Percentiles rank a stretch among this genome's conserved stretches.
These are phyloP conservation scores for Trypanosoma scelopori DNA, from an alignment of 208 protist species.

Conservation along the genomic window DNA sequence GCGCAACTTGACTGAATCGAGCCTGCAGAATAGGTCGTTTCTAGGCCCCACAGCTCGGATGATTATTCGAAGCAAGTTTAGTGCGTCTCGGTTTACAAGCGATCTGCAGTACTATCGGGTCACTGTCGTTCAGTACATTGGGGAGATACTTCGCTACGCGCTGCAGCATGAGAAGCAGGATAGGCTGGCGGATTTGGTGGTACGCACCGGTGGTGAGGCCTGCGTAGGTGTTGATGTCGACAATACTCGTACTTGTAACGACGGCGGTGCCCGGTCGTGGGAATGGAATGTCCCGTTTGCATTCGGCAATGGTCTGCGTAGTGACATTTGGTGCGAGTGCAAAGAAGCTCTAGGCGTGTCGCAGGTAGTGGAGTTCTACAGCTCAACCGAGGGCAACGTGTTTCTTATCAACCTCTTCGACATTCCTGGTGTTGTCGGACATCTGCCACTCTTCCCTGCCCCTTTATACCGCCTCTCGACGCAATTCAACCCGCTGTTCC, in stretches of 20 bases:
- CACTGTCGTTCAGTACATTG: slow-evolving; percentile 91
- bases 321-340: slow-evolving; percentile 84
- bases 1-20: neutral
- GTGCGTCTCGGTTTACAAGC: slow-evolving; percentile 51
- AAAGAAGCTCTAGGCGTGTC: slow-evolving; percentile 46
- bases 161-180: slow-evolving; percentile 39
- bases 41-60: slow-evolving; percentile 43
- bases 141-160: slow-evolving; percentile 87
- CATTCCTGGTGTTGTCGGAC: slow-evolving; percentile 49
- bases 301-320: slow-evolving; percentile 87
- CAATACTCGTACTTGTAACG: neutral
- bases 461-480: slow-evolving; percentile 33
- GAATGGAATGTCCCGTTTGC: slow-evolving; percentile 71
- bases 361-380: slow-evolving; percentile 86
- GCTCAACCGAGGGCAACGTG: slow-evolving; percentile 81
- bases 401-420: slow-evolving; percentile 66
- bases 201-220: neutral
- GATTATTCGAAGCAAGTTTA: slow-evolving; percentile 75
- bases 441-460: slow-evolving; percentile 48
- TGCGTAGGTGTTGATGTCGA: neutral
- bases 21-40: neutral
- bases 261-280: neutral
- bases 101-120: slow-evolving; percentile 67
- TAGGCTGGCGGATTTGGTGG: neutral
- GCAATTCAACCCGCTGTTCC: slow-evolving; percentile 45